phyloP scores from a whole-genome alignment of 129 eudicot species.

The Flaveria trinervia region DNA sequence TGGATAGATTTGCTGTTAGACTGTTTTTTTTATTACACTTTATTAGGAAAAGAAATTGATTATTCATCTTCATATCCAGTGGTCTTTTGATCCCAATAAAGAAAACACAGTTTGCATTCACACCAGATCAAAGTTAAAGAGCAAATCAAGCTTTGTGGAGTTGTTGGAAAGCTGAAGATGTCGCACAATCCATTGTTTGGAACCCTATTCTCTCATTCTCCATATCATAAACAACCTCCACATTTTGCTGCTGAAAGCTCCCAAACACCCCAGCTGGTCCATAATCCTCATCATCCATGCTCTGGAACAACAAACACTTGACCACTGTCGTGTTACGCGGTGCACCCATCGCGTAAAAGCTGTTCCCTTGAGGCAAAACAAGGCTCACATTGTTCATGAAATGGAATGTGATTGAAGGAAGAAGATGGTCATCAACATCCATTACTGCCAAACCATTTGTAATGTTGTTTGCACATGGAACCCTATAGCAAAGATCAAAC shows the following conservation, averaged over 20 bases:
- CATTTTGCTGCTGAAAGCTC: constrained; percentile 77
- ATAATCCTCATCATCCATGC: constrained; percentile 52
- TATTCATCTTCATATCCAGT: neutral
- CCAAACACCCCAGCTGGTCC: constrained; percentile 85
- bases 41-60: neutral
- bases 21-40: neutral
- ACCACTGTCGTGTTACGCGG: constrained; percentile 60
- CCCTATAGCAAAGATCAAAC: constrained; percentile 62
- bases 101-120: neutral
- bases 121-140: neutral
- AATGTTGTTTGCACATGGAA: constrained; percentile 51
- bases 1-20: too few relatives aligned
- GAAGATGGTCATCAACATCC: constrained; percentile 44
- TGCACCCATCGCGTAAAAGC: constrained; percentile 63
- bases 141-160: constrained; percentile 37
- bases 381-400: constrained; percentile 69
- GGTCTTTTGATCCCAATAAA: neutral
- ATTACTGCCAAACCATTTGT: constrained; percentile 26
- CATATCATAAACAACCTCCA: constrained; percentile 81
- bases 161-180: constrained; percentile 56
- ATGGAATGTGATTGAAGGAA: constrained; percentile 70
- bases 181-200: constrained; percentile 61
- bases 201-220: constrained; percentile 78
- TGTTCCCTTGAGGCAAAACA: constrained; percentile 60
- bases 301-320: constrained; percentile 63